A percentile compares a stretch with the other conserved stretches of the same genome.
Conservation (phyloP, 164 flowering plant species). For the Vitis amurensis region DNA sequence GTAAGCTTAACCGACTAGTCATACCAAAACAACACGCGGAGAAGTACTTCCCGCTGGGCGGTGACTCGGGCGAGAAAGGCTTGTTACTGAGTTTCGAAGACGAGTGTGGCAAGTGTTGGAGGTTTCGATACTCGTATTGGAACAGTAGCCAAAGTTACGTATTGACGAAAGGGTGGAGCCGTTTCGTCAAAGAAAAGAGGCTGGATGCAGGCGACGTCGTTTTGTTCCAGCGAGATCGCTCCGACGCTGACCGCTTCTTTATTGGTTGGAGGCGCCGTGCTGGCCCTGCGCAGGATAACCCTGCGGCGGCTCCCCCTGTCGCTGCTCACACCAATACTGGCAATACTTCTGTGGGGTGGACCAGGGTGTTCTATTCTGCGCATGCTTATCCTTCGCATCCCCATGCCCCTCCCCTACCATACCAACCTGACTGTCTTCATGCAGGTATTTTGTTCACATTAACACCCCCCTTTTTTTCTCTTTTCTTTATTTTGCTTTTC, state of each 20-base stretch:
- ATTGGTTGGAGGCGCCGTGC: constrained; percentile 64
- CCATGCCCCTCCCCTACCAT: constrained; percentile 16
- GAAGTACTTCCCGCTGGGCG: constrained; percentile 68
- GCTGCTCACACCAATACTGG: too few species aligned
- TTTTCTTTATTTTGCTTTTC: constrained; percentile 1
- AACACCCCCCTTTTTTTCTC: not conserved
- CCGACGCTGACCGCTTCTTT: constrained; percentile 35
- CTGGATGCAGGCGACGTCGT: constrained; percentile 92
- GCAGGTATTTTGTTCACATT: constrained; percentile 40
- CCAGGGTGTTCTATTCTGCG: constrained; percentile 29
- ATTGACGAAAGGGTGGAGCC: constrained; percentile 92
- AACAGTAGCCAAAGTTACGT: constrained; percentile 96
- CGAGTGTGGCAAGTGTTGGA: constrained; percentile 53
- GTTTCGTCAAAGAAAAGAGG: constrained; percentile 81
- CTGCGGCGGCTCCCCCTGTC: constrained; percentile 9
- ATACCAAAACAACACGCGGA: constrained; percentile 98
- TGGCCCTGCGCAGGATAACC: constrained; percentile 17
- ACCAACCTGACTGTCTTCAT: constrained; percentile 51
- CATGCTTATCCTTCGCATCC: constrained; percentile 40
- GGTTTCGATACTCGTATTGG: constrained; percentile 90
- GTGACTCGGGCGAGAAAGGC: constrained; percentile 57
- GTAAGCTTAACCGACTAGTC: constrained; percentile 90
- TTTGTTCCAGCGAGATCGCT: constrained; percentile 45
- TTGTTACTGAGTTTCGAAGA: constrained; percentile 75
- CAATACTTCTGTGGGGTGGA: constrained; percentile 21